Conservation (phyloP, 140 eudicot genomes). For the Flaveria floridana region DNA sequence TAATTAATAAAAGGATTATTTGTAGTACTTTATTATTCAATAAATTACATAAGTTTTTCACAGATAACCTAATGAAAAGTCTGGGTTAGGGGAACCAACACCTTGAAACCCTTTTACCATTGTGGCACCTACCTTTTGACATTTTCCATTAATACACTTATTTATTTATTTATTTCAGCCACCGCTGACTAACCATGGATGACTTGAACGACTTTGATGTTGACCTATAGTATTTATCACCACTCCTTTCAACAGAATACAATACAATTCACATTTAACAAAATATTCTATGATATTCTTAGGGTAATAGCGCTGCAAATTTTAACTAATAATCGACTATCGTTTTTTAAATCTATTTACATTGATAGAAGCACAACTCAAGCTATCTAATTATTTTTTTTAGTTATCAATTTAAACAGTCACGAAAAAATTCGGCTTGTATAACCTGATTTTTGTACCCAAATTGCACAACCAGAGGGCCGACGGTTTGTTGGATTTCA, state of each 20-base stretch:
- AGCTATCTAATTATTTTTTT: too few species aligned
- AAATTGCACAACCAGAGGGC: too few species aligned
- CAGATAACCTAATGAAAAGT: conserved; percentile 19
- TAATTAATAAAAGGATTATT: background rate
- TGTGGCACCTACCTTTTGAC: conserved; percentile 40
- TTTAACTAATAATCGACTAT: too few species aligned
- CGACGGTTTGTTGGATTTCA: too few species aligned
- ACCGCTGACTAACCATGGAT: conserved; percentile 26
- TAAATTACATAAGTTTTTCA: background rate
- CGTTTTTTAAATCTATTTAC: too few species aligned
- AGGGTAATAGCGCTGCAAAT: too few species aligned
- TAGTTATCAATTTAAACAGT: too few species aligned
- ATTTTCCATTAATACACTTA: background rate
- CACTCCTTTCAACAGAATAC: background rate
- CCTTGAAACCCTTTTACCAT: conserved; percentile 34
- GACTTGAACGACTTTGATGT: conserved; percentile 32
- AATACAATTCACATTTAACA: background rate
- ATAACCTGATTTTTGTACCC: too few species aligned
- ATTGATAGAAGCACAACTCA: too few species aligned
- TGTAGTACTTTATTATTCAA: conserved; percentile 2
- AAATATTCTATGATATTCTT: too few species aligned
- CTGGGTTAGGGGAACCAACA: conserved; percentile 46
- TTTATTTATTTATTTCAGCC: conserved; percentile 19
- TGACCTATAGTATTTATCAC: conserved; percentile 14
- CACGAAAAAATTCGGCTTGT: too few species aligned